These are phyloP conservation scores for Rhododendron mucronatum DNA, from an alignment of 148 eudicot genomes.

Conservation along the genomic window DNA sequence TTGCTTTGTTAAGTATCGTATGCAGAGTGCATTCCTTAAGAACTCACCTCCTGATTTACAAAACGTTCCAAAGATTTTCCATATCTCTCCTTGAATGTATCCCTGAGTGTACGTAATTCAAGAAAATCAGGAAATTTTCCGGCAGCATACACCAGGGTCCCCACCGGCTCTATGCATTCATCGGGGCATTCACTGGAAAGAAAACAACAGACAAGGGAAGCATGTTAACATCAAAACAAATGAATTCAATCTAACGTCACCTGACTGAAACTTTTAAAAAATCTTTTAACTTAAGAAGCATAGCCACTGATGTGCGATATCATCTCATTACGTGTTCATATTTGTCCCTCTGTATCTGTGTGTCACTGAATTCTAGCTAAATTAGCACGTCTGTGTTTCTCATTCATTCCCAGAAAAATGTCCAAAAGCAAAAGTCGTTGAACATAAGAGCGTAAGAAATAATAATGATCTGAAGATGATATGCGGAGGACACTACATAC, in stretches of 20 bases:
- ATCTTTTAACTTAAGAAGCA: background rate
- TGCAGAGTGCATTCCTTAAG: background rate
- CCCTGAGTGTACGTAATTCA: conserved; percentile 80
- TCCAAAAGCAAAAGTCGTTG: background rate
- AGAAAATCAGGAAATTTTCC: conserved; percentile 89
- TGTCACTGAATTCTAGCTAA: background rate
- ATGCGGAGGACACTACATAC: no score
- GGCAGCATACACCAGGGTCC: conserved; percentile 90
- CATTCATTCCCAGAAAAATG: background rate
- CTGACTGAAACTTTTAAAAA: background rate
- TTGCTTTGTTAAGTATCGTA: background rate
- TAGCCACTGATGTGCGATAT: background rate
- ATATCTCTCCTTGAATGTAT: conserved; percentile 73
- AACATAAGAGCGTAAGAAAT: background rate
- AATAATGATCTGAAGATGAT: background rate
- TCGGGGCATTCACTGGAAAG: conserved; percentile 79
- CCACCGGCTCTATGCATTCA: conserved; percentile 85
- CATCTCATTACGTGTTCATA: background rate
- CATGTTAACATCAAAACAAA: background rate
- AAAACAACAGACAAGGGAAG: background rate
- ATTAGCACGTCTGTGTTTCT: background rate
- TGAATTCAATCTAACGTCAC: background rate
- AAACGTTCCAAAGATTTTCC: conserved; percentile 64
- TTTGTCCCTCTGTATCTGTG: background rate
- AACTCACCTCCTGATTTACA: conserved; percentile 66